phyloP scores from a whole-genome alignment of 768 basidiomycete species.

The Rhizopogon vinicolor region DNA sequence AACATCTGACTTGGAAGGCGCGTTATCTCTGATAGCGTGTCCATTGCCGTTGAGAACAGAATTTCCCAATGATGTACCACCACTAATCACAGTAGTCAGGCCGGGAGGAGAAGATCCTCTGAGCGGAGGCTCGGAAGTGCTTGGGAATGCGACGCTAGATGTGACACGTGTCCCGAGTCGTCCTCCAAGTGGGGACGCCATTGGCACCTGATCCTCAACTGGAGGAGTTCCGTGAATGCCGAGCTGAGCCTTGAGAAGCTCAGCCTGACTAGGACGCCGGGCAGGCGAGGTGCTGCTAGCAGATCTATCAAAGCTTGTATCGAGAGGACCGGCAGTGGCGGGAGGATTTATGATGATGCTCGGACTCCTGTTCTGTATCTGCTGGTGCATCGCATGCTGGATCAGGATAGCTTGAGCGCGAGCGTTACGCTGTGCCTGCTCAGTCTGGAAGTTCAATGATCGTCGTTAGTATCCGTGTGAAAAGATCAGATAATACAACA shows the following conservation, averaged over 20 bases:
- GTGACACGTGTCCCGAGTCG: constrained; percentile 63
- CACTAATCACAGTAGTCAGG: constrained; percentile 65
- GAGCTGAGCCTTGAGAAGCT: constrained; percentile 59
- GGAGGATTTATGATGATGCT: constrained; percentile 50
- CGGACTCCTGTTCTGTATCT: constrained; percentile 42
- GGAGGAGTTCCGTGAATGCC: constrained; percentile 30
- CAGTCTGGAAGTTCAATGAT: constrained; percentile 36
- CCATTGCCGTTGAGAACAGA: constrained; percentile 34
- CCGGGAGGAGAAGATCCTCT: constrained; percentile 37
- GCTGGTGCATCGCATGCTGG: constrained; percentile 53
- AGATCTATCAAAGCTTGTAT: constrained; percentile 59
- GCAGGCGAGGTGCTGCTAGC: constrained; percentile 50
- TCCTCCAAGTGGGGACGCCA: constrained; percentile 77
- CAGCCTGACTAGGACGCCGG: constrained; percentile 67
- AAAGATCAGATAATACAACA: constrained; percentile 14
- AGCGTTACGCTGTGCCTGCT: constrained; percentile 54
- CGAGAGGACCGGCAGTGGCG: constrained; percentile 69
- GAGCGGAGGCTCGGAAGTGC: constrained; percentile 43
- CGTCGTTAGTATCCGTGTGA: background rate
- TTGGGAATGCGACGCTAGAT: constrained; percentile 33
- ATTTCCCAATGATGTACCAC: constrained; percentile 65
- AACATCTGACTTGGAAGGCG: constrained; percentile 77
- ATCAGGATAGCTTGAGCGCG: constrained; percentile 72
- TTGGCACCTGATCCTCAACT: constrained; percentile 61
- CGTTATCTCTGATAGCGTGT: constrained; percentile 20